Conservation (phyloP, 768 basidiomycete genomes). For the Paxillus involutus region DNA sequence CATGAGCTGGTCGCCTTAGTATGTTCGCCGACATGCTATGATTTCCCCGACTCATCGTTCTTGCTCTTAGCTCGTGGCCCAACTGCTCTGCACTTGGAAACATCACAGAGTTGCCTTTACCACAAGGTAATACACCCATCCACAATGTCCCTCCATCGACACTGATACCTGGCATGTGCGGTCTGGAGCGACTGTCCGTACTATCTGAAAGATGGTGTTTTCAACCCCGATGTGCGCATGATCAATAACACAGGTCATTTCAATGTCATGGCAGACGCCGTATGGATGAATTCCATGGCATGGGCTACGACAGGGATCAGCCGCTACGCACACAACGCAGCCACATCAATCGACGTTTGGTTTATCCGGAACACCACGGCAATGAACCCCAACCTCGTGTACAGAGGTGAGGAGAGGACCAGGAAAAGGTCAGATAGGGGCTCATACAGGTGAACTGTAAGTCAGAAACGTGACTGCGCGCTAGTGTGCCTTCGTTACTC, state of each 20-base stretch:
- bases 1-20: constrained; percentile 75
- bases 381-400: constrained; percentile 69
- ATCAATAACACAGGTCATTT: constrained; percentile 58
- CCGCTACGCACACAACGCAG: constrained; percentile 43
- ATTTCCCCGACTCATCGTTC: background rate
- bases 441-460: constrained; percentile 56
- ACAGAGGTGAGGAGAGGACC: constrained; percentile 39
- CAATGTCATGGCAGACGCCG: constrained; percentile 53
- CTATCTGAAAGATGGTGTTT: constrained; percentile 53
- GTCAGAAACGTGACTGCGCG: constrained; percentile 9
- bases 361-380: constrained; percentile 55
- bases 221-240: constrained; percentile 62
- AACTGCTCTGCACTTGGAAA: constrained; percentile 59
- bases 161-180: constrained; percentile 15
- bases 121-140: constrained; percentile 41
- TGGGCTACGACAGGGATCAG: constrained; percentile 46
- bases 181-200: constrained; percentile 65
- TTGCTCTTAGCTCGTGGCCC: constrained; percentile 54
- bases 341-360: constrained; percentile 51
- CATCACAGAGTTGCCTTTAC: constrained; percentile 51
- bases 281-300: constrained; percentile 61
- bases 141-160: background rate
- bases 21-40: constrained; percentile 17
- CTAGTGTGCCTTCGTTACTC: background rate
- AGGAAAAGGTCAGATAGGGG: constrained; percentile 31